Evolutionary conservation across 2,329 filamentous ascomycete species (phyloP), one percentile per base, ranked within the genome.

Genomic region (Colletotrichum tropicale): DNA sequence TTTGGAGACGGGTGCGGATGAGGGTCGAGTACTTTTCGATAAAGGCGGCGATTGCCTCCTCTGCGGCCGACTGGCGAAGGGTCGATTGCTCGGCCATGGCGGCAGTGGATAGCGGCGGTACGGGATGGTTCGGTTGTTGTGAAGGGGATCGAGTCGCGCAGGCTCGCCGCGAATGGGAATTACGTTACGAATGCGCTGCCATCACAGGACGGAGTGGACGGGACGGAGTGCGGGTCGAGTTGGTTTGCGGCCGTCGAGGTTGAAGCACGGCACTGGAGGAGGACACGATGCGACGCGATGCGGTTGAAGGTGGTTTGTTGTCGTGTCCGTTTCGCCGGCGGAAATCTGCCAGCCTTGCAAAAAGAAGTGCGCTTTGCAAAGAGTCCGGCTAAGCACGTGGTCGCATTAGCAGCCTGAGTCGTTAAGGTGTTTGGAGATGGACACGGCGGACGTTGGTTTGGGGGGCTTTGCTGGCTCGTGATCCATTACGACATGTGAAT

Each of bases 71-170:
- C 79, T 89, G 88, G 79, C 92, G 92, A 80, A 98, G 89, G 7
- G 94, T 98, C 71, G 96, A 98, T 87, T 98, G 96, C 62, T 70
- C 66, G 78, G 90, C 94, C 77, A 76, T 76, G 28, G 65, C 56
- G 66, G 65, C 55, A 66, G 95, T 95, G 96, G 98, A 34, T 98
- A 75, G 74, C 81, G 70, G 26, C 36, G 43, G 15, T 60, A 66
- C 26, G 58, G 26, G 24, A 52, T 26, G 34, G 48, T 56, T 70
- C 28, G 32, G 34, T 65, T 9, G 34, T 52, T 15, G 52, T 72
- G 21, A 52, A 21, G 8, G 48, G 62, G 70, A 73, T 43, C 70
- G 73, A 65, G 73, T 75, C 70, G 64, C 58, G 58, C 70, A 75
- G 70, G 74, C 74, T 76, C 64, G 65, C 74, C 74, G 65, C 71